Base-by-base conservation (phyloP, 2,329 filamentous ascomycete species). In the Cercospora citrullina region DNA sequence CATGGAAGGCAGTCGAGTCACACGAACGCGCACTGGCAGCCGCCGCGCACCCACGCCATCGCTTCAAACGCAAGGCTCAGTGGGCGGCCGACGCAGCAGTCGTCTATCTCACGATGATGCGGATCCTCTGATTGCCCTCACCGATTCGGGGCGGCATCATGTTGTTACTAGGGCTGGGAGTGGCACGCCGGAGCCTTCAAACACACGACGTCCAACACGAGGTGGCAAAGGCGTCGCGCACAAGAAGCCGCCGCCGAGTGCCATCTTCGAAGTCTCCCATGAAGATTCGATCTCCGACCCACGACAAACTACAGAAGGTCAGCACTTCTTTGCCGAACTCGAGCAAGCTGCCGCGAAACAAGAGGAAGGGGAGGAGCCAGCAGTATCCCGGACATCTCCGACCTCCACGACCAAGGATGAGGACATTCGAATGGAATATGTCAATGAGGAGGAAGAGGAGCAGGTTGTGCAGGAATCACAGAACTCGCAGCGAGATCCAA, bases 21-120 rank as follows among this genome's bases (percentile, higher is more conserved):
- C 78, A 62, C 79, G 81, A 60, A 76, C 78, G 26, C 79, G 81
- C 53, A 79, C 79, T n/a, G 79, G 72, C 51, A 75, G 79, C 33
- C 80, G 71, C 58, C 78, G 79, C 30, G 79, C 79, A n/a, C 51
- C 62, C 23, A 77, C 73, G 62, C 80, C 80, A 2, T 75, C 74
- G 33, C 74, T 77, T 4, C 72, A 72, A 14, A 69, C 71, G 7
- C 67, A 70, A 31, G 73, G 67, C 16, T 68, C 71, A 5, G 68
- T 64, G 18, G 72, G 68, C 8, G 80, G 79, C 45, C 81, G 87
- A 70, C 83, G 87, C 69, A 88, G 84, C 70, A 88, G 86, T 74
- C 87, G 88, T 57, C 81, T 87, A 18, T 87, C 84, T 26, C 86
- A 87, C 69, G 86, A 87, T 70, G 80, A 84, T 4, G 83, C 85